Percentiles rank a stretch among this genome's conserved stretches.
These are phyloP conservation scores for Aureobasidium sp. DNA, from an alignment of 2,329 filamentous ascomycete genomes.

Conservation along the genomic window DNA sequence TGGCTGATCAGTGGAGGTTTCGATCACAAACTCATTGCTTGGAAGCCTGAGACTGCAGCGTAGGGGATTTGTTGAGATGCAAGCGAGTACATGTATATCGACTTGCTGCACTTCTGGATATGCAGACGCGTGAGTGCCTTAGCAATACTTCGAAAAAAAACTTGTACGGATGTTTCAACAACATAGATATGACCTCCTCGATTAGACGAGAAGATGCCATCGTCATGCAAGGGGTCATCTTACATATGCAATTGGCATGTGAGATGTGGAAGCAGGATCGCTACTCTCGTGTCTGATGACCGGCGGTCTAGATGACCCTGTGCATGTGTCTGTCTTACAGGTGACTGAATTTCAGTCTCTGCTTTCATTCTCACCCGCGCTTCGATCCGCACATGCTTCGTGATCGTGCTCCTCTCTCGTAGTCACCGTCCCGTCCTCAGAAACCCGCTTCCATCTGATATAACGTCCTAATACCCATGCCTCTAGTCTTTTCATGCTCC, in stretches of 20 bases:
- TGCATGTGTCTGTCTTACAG: background rate
- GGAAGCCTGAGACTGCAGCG: slow-evolving; percentile 32
- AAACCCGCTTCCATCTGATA: too few relatives aligned
- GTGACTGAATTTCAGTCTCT: background rate
- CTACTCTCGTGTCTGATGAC: background rate
- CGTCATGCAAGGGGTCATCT: slow-evolving; percentile 2
- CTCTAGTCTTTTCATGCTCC: too few relatives aligned
- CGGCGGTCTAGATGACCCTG: too few relatives aligned
- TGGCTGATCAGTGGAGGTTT: slow-evolving; percentile 58
- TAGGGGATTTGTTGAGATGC: background rate
- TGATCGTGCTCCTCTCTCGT: too few relatives aligned
- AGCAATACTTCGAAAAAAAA: too few relatives aligned
- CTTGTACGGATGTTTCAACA: background rate
- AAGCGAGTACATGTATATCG: background rate
- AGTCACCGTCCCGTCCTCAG: too few relatives aligned
- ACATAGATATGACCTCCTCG: background rate
- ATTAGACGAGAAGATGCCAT: background rate
- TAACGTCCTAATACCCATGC: too few relatives aligned
- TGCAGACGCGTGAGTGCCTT: too few relatives aligned
- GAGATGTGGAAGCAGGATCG: background rate
- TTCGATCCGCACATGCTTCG: too few relatives aligned
- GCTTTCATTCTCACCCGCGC: too few relatives aligned
- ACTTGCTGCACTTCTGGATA: too few relatives aligned
- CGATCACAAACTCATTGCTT: slow-evolving; percentile 55
- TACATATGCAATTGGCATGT: background rate